Base-by-base conservation (phyloP, 1,139 yeast genomes). In the Candida glucosophila region DNA sequence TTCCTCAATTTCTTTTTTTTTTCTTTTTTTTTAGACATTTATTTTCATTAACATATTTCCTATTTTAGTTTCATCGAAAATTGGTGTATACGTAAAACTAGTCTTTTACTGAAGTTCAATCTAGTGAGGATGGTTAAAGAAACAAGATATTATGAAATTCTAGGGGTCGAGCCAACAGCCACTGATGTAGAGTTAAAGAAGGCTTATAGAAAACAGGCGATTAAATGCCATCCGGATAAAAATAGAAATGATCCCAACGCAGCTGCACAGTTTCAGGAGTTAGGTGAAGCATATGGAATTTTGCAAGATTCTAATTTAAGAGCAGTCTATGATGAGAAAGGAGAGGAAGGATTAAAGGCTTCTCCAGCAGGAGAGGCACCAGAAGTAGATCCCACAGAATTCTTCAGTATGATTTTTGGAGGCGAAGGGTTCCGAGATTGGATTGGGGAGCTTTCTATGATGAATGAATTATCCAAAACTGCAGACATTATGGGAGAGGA, bases 211-310 rank as follows among this genome's bases (percentile, higher is more conserved):
- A 75, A 82, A 44, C 74, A 80, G 32, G 98, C 98, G 12, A 71
- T 90, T 46, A 86, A 80, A 49, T 79, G 75, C 57, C 98, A 90
- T 54, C 98, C 98, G 26, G 99, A 90, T 58, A 90, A 90, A 67
- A 64, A 64, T 48, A 95, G 95, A 8, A 62, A 65, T 33, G 58
- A 54, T 30, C 81, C 86, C 25, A 90, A 79, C 39, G 97, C 95
- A 22, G 92, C 95, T 23, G 95, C 83, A 46, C 86, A 83, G 59
- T 88, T 88, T 59, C 92, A 88, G 62, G 95, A 86, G 53, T 71
- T 85, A 35, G 81, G 67, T 2, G 69, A 63, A 40, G 70, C 70
- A 1, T 63, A 63, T 33, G 67, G 66, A 6, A 43, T 63, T 5
- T 53, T 63, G 24, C 60, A 49, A 32, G 55, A 63, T 37, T 33